Evolutionary conservation across 2,329 filamentous ascomycete species (phyloP), one percentile per base, ranked within the genome.

Genomic region (Gaeumannomyces sp.): DNA sequence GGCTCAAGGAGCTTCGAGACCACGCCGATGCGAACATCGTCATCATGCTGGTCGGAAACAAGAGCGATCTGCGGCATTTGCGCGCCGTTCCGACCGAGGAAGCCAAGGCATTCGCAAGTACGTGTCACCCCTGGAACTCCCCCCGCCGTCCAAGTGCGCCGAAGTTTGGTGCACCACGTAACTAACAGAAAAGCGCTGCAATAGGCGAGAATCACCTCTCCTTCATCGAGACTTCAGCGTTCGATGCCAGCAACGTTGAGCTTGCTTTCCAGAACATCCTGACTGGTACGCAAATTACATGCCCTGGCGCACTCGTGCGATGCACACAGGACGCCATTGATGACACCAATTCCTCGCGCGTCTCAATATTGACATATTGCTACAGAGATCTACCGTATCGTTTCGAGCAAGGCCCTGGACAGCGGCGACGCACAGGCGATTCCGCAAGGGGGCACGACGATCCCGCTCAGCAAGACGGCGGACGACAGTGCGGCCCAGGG

Each of bases 21-120:
- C 93, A 99, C 79, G 95, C 95, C 72, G 95, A 99, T 78, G 93
- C 93, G 73, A 98, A 98, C 82, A 97, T 98, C 74, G 93, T 99
- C 73, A 99, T 99, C 77, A 99, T 99, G 95, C 84, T 99, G 74
- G 95, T 98, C 65, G 95, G 95, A 79, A 99, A 99, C 88, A 99
- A 99, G 90, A 98, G 93, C 79, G 95, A 99, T 96, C 90, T 98
- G 89, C 91, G 93, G 80, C 95, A 99, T 81, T 85, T 99, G 75
- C 88, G 95, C 77, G 95, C 95, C 70, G 95, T 99, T 71, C 93
- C 95, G 63, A 99, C 95, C 67, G 95, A 99, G 76, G 94, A 98
- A 80, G 95, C 94, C 72, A 99, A 98, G 82, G 85, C 92, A 69
- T 99, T 99, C 87, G 95, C 95, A 65, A 97, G 94, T 96, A 80